Evolutionary conservation across 2,329 filamentous ascomycete genomes (phyloP).

Genomic region (Colletotrichum shisoi): DNA sequence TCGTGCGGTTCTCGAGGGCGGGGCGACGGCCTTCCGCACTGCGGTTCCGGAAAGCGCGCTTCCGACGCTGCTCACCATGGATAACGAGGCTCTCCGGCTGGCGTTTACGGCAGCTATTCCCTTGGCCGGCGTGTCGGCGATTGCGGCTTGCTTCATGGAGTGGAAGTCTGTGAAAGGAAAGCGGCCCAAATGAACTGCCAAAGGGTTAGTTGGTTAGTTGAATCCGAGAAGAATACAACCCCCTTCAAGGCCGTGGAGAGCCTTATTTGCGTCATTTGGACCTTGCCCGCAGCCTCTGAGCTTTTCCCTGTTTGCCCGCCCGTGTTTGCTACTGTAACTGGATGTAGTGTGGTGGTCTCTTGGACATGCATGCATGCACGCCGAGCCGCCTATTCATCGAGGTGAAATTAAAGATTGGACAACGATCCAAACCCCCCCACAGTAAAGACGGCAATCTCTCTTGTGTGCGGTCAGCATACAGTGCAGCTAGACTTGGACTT

Average conservation of each 20-base stretch:
- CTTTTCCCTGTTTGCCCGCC: not conserved
- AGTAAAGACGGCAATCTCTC: not conserved
- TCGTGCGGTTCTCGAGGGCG: slow-evolving; percentile 47
- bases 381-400: not conserved
- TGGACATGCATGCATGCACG: not conserved
- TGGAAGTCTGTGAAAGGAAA: slow-evolving; percentile 29
- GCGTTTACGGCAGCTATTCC: slow-evolving; percentile 51
- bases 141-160: slow-evolving; percentile 35
- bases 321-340: not conserved
- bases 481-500: not conserved
- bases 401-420: not conserved
- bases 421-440: not conserved
- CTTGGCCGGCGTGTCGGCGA: slow-evolving; percentile 23
- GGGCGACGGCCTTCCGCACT: slow-evolving; percentile 60
- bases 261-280: not conserved
- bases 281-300: not conserved
- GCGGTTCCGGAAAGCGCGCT: slow-evolving; percentile 58
- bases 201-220: no score
- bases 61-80: slow-evolving; percentile 61
- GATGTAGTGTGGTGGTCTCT: not conserved
- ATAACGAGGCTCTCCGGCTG: slow-evolving; percentile 68
- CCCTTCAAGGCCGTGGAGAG: not conserved
- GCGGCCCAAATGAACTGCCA: not conserved
- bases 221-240: no score
- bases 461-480: not conserved